Percentiles rank a stretch among this genome's conserved stretches.
Evolutionary conservation across 2,329 filamentous ascomycete species (phyloP).

Genomic region (Penicillium fuscoglaucum): DNA sequence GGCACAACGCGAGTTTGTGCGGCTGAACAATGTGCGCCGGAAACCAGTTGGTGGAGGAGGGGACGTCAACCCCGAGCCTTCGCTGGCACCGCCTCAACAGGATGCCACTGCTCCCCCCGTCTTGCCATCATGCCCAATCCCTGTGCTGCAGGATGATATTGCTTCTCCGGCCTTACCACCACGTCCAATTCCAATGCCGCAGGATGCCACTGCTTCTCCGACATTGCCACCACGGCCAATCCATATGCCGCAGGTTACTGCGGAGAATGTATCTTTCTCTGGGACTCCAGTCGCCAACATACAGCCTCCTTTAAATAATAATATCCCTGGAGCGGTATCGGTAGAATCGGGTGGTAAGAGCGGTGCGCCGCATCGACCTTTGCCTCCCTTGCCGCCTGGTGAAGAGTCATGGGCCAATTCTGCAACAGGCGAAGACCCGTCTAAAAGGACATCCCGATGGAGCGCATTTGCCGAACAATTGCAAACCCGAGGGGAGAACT

Average conservation of each 20-base stretch:
- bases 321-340: not conserved
- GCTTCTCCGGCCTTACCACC: constrained; percentile 23
- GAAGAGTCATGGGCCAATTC: constrained; percentile 22
- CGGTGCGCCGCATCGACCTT: constrained; percentile 23
- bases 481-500: constrained; percentile 21
- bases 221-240: constrained; percentile 23
- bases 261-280: constrained; percentile 24
- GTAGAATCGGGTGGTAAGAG: constrained; percentile 6
- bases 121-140: constrained; percentile 21
- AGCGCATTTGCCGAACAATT: constrained; percentile 31
- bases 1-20: constrained; percentile 30
- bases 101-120: constrained; percentile 18
- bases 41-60: constrained; percentile 36
- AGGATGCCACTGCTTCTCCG: constrained; percentile 11
- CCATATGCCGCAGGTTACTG: constrained; percentile 20
- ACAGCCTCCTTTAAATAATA: constrained; percentile 1
- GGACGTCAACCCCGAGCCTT: constrained; percentile 7
- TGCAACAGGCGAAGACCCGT: constrained; percentile 8
- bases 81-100: constrained; percentile 2
- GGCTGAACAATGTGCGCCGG: constrained; percentile 41
- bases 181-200: constrained; percentile 14
- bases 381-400: constrained; percentile 30
- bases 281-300: constrained; percentile 18
- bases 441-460: constrained; percentile 31
- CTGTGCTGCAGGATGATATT: constrained; percentile 16